Evolutionary conservation across 192 early-diverging fungal genomes (phyloP).

Genomic region (Backusella luteola): DNA sequence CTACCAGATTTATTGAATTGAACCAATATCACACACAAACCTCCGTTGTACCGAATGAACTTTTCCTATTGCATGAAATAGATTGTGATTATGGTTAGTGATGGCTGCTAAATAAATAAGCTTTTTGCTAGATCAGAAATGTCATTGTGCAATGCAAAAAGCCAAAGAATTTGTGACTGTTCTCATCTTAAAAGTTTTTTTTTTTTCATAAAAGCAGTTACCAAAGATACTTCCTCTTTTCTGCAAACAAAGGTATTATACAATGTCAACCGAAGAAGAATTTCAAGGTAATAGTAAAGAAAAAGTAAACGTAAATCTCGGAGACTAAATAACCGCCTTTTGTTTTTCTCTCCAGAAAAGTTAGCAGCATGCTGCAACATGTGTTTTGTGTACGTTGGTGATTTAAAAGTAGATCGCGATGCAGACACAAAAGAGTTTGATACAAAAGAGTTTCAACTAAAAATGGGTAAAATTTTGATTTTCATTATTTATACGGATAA

Average conservation of each 20-base stretch:
- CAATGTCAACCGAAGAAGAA: constrained; percentile 11
- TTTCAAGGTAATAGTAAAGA: constrained; percentile 17
- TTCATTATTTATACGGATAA: too few species aligned
- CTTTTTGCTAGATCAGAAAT: too few species aligned
- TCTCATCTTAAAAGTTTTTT: neutral
- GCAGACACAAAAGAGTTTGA: constrained; percentile 12
- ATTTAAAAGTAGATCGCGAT: constrained; percentile 9
- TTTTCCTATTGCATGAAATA: neutral
- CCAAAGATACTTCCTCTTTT: neutral
- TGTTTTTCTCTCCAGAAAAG: neutral
- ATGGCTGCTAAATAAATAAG: too few species aligned
- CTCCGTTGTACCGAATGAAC: too few species aligned
- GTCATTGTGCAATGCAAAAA: neutral
- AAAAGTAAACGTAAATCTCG: neutral
- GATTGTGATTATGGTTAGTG: neutral
- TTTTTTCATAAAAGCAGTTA: neutral
- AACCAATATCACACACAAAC: too few species aligned
- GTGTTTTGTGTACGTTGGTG: constrained; percentile 11
- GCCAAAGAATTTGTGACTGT: neutral
- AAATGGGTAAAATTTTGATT: constrained; percentile 16
- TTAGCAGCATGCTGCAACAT: constrained; percentile 14
- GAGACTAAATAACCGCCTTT: neutral
- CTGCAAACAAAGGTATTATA: neutral
- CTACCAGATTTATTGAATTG: neutral
- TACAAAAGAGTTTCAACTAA: constrained; percentile 17